phyloP scores from a whole-genome alignment of 75 land plant species.

The Adiantum capillusveneris region DNA sequence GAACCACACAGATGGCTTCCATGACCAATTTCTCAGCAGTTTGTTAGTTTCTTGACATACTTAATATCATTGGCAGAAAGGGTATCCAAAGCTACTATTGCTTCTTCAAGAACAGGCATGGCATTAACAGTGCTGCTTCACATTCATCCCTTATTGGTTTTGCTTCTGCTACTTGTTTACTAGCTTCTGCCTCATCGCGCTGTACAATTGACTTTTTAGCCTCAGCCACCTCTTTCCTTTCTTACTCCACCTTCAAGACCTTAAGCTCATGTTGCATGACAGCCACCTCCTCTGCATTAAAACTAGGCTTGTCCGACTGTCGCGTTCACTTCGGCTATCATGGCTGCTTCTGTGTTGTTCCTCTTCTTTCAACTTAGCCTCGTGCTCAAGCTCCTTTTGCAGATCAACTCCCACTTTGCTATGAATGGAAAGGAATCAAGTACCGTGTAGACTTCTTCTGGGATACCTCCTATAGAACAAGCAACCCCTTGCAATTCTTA shows the following conservation, averaged over 20 bases:
- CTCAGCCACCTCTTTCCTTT: conserved; percentile 31
- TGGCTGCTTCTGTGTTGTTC: too few species aligned
- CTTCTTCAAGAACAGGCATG: conserved; percentile 40
- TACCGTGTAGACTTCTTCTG: too few species aligned
- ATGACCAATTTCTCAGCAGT: conserved; percentile 33
- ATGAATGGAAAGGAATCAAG: too few species aligned
- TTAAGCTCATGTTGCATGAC: conserved; percentile 31
- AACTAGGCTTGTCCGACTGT: conserved; percentile 24
- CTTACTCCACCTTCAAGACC: conserved; percentile 27
- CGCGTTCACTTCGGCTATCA: too few species aligned
- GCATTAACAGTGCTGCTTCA: conserved; percentile 34
- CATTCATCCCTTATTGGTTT: conserved; percentile 33
- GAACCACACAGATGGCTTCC: conserved; percentile 38
- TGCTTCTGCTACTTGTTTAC: conserved; percentile 32
- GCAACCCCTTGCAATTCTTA: too few species aligned
- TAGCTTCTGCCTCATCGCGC: conserved; percentile 39
- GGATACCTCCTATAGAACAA: too few species aligned
- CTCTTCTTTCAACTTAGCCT: too few species aligned
- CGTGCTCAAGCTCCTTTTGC: too few species aligned
- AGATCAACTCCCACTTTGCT: too few species aligned
- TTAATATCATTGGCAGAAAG: conserved; percentile 38
- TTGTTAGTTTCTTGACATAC: conserved; percentile 35
- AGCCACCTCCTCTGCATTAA: conserved; percentile 38
- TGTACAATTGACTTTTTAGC: conserved; percentile 34
- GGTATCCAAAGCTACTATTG: conserved; percentile 35